These are phyloP conservation scores for Amphichorda felina DNA, from an alignment of 2,329 filamentous ascomycete species.

Conservation along the genomic window DNA sequence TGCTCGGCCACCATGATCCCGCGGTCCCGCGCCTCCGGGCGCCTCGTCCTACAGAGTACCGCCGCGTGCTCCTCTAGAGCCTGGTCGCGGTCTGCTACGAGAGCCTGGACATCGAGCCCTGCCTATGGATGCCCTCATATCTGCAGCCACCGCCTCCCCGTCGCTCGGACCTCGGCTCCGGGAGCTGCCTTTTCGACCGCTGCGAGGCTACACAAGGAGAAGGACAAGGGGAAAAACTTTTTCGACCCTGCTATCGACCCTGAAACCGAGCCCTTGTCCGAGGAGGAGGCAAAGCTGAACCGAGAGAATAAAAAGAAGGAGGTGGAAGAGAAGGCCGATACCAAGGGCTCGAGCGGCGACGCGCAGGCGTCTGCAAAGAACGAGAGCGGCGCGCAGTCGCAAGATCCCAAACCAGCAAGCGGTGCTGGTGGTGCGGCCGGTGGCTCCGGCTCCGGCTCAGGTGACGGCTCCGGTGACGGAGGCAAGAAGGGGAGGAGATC, in stretches of 20 bases:
- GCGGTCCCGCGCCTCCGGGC: constrained; percentile 25
- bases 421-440: constrained; percentile 39
- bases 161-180: constrained; percentile 13
- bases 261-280: constrained; percentile 32
- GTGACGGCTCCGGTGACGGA: constrained; percentile 41
- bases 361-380: constrained; percentile 31
- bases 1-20: constrained; percentile 23
- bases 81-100: constrained; percentile 6
- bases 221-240: constrained; percentile 30
- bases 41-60: constrained; percentile 23
- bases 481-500: constrained; percentile 63
- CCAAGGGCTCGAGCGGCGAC: constrained; percentile 29
- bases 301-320: constrained; percentile 32
- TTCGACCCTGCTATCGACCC: constrained; percentile 34
- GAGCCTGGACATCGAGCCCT: constrained; percentile 6
- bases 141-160: constrained; percentile 18
- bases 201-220: constrained; percentile 19
- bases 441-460: constrained; percentile 33
- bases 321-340: constrained; percentile 29
- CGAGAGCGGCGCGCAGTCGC: constrained; percentile 20
- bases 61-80: constrained; percentile 9
- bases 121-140: constrained; percentile 15
- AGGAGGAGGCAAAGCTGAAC: constrained; percentile 40
- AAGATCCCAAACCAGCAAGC: constrained; percentile 38
- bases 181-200: constrained; percentile 24